Percentiles rank a stretch among this genome's conserved stretches.
These are phyloP conservation scores for Xylariaceae sp. DNA, from an alignment of 2,329 filamentous ascomycete species.

Conservation along the genomic window DNA sequence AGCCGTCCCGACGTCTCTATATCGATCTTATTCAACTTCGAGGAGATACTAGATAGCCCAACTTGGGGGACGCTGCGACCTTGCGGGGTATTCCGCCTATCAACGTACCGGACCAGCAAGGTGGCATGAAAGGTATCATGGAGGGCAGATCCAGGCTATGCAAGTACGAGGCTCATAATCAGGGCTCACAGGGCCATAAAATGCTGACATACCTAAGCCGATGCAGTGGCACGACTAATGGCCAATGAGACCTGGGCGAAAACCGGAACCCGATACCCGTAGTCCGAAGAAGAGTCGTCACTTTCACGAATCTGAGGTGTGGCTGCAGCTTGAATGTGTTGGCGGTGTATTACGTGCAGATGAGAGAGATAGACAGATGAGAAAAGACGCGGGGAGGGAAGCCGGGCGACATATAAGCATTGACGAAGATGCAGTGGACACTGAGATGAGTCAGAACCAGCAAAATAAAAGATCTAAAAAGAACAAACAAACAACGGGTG, in stretches of 20 bases:
- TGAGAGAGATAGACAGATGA: neutral
- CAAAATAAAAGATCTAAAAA: no score
- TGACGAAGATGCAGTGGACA: no score
- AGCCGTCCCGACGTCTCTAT: constrained; percentile 3
- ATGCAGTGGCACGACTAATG: constrained; percentile 22
- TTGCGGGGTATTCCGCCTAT: constrained; percentile 6
- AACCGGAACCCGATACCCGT: constrained; percentile 18
- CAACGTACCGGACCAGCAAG: constrained; percentile 1
- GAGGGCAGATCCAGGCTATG: constrained; percentile 31
- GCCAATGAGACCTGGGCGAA: constrained; percentile 24
- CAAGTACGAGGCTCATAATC: constrained; percentile 20
- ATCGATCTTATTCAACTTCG: constrained; percentile 8
- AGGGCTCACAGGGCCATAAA: constrained; percentile 18
- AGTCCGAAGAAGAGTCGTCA: constrained; percentile 8
- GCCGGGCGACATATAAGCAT: no score
- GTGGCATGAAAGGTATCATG: constrained; percentile 4
- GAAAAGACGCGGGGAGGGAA: no score
- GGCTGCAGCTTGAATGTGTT: neutral
- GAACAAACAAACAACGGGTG: no score
- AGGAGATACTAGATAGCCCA: neutral
- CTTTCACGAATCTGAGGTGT: neutral
- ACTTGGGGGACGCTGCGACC: constrained; percentile 3
- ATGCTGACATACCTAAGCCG: constrained; percentile 37
- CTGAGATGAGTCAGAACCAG: no score
- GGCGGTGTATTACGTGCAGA: constrained; percentile 9